Conservation (phyloP, 768 basidiomycete genomes). For the Termitomyces sp. region DNA sequence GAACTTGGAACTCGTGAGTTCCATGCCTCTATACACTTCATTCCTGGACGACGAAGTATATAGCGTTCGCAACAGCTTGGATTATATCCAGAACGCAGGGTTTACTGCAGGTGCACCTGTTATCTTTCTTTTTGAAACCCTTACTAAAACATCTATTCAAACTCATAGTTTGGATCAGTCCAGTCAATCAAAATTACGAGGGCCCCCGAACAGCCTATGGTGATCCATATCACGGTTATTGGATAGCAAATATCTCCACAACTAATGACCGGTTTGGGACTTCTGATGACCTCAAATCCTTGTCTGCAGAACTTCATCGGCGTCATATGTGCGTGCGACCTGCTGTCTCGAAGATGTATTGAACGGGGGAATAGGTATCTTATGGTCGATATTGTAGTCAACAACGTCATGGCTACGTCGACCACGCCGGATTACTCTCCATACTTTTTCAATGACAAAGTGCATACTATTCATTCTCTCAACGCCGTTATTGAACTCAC, state of each 20-base stretch:
- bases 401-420: slow-evolving; percentile 76
- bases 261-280: slow-evolving; percentile 65
- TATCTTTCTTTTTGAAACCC: not conserved
- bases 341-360: not conserved
- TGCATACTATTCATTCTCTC: slow-evolving; percentile 17
- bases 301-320: slow-evolving; percentile 56
- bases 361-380: slow-evolving; percentile 42
- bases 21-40: not conserved
- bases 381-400: slow-evolving; percentile 83
- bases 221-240: slow-evolving; percentile 84
- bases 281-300: slow-evolving; percentile 54
- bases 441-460: slow-evolving; percentile 64
- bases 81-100: slow-evolving; percentile 79
- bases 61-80: slow-evolving; percentile 67
- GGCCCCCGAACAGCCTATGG: slow-evolving; percentile 69
- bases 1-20: slow-evolving; percentile 67
- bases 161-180: slow-evolving; percentile 72
- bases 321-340: slow-evolving; percentile 56
- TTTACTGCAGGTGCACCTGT: slow-evolving; percentile 61
- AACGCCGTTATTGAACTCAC: not conserved
- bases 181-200: slow-evolving; percentile 72
- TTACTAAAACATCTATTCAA: not conserved
- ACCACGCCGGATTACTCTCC: slow-evolving; percentile 55
- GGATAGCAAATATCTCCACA: slow-evolving; percentile 59
- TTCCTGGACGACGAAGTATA: not conserved